Base-by-base conservation (phyloP, 345 rosid species). In the Gossypium herbaceum region DNA sequence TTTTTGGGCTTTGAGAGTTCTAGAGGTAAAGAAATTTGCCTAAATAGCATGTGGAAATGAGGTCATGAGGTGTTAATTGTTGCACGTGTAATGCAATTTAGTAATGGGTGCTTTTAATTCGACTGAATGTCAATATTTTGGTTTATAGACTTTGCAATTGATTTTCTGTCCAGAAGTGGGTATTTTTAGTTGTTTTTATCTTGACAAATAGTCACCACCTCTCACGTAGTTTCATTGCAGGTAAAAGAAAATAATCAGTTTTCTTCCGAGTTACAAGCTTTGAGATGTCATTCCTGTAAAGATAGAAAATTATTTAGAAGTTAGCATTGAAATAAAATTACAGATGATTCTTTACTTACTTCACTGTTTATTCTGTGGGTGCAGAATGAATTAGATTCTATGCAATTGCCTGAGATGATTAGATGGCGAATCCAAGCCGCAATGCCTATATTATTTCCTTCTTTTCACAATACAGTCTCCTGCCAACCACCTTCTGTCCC, bases 391-490 rank as follows among this genome's bases (percentile, higher is more conserved):
- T 81, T 96, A 74, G 94, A 86, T 62, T 88, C 88, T 60, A 96
- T 93, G 99, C 91, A 89, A 75, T 82, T 96, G 72, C 98, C 99
- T 25, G 97, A 93, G 78, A 83, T 79, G 57, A 88, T 92, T 64
- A 85, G 97, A 75, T 83, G 97, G 92, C 95, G 98, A 52, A 92
- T 96, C 75, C 99, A 96, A 88, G 87, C 97, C 60, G 92, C 98
- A 29, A 90, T 96, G 90, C 99, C 99, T 7, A 69, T 86, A 61
- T 84, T 91, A 61, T 82, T 84, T 75, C 91, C 94, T 81, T 86
- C 93, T 72, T 77, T 68, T 3, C 88, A 87, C 55, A 86, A 88
- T 66, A 80, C 80, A 54, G 63, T 89, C 74, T 87, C 91, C 73
- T 95, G 97, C 85, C 92, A 88, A 77, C 92, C 92, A 45, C 90